Percentiles rank a stretch among this genome's conserved stretches.
These are phyloP conservation scores for Xylariaceae sp. DNA, from an alignment of 2,329 filamentous ascomycete species.

Conservation along the genomic window DNA sequence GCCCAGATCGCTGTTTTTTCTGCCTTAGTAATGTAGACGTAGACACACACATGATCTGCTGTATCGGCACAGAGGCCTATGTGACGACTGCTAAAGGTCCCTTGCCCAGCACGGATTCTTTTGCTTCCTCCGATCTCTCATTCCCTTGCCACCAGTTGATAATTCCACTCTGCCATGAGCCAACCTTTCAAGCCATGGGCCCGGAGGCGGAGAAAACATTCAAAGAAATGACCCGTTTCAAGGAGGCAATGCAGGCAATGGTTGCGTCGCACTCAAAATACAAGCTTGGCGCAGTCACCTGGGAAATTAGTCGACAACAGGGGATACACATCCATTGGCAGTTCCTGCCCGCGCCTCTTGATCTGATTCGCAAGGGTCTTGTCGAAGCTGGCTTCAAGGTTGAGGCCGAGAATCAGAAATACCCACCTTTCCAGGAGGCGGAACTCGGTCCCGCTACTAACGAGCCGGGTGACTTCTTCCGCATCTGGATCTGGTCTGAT, in stretches of 20 bases:
- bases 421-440: slow-evolving; percentile 56
- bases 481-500: slow-evolving; percentile 78
- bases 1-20: slow-evolving; percentile 89
- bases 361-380: slow-evolving; percentile 72
- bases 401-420: slow-evolving; percentile 76
- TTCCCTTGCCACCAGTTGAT: slow-evolving; percentile 91
- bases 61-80: slow-evolving; percentile 86
- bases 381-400: slow-evolving; percentile 90
- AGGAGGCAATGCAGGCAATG: slow-evolving; percentile 79
- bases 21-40: slow-evolving; percentile 87
- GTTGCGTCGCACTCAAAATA: slow-evolving; percentile 60
- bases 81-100: slow-evolving; percentile 92
- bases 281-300: slow-evolving; percentile 82
- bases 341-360: slow-evolving; percentile 75
- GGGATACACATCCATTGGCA: slow-evolving; percentile 96
- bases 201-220: slow-evolving; percentile 67
- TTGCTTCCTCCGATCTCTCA: slow-evolving; percentile 65
- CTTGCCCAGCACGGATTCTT: slow-evolving; percentile 73
- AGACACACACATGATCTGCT: slow-evolving; percentile 85
- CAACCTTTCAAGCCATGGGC: slow-evolving; percentile 73
- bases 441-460: slow-evolving; percentile 59
- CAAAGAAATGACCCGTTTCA: slow-evolving; percentile 84
- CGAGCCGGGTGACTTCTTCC: slow-evolving; percentile 72
- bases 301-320: slow-evolving; percentile 83
- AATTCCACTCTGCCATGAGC: slow-evolving; percentile 82